Conservation (phyloP, 1,139 yeast species). For the Lodderomyces beijingensis region DNA sequence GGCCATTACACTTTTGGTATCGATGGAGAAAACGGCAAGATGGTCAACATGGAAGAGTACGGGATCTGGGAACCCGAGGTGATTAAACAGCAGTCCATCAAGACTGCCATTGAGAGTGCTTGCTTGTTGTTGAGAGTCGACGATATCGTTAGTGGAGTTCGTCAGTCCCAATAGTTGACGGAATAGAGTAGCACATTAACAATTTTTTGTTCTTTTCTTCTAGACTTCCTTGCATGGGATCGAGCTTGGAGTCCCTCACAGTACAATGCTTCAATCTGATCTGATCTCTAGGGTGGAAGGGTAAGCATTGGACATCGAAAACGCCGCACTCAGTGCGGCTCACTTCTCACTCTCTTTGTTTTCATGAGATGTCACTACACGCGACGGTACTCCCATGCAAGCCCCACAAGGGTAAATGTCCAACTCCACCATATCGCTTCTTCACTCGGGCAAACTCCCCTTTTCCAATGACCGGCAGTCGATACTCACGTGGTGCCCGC, state of each 20-base stretch:
- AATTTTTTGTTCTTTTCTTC: slow-evolving; percentile 1
- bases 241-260: no score
- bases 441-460: neutral
- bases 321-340: no score
- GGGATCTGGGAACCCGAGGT: slow-evolving; percentile 99
- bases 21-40: slow-evolving; percentile 91
- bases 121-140: slow-evolving; percentile 92
- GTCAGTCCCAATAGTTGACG: slow-evolving; percentile 27
- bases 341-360: no score
- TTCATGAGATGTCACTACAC: no score
- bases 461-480: slow-evolving; percentile 7
- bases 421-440: neutral
- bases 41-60: slow-evolving; percentile 91
- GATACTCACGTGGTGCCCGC: slow-evolving; percentile 52
- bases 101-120: slow-evolving; percentile 97
- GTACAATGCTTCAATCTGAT: no score
- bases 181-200: neutral
- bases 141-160: slow-evolving; percentile 95
- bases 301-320: no score
- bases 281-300: no score
- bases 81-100: slow-evolving; percentile 91
- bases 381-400: no score
- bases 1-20: slow-evolving; percentile 85
- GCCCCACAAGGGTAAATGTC: no score
- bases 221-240: no score